phyloP scores from a whole-genome alignment of 306 rosid species.

The Erythrophleum fordii region DNA sequence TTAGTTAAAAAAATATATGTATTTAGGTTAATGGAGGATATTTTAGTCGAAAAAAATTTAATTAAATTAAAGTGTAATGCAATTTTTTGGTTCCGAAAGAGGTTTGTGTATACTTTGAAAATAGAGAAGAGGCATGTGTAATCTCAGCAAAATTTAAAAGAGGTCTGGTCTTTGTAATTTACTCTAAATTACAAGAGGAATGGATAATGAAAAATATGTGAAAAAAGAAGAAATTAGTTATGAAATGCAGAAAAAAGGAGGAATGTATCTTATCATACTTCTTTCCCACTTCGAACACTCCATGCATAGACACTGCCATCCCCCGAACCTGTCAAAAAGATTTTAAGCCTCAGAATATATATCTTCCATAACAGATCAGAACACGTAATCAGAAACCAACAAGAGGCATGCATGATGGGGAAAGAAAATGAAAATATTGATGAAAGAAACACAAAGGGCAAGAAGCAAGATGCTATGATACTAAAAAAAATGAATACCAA shows the following conservation, averaged over 20 bases:
- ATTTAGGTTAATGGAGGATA: no score
- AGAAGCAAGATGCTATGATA: conserved; percentile 9
- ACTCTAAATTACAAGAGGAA: background rate
- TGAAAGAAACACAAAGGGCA: conserved; percentile 5
- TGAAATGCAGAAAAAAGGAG: conserved; percentile 24
- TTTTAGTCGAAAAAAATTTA: no score
- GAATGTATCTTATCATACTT: conserved; percentile 52
- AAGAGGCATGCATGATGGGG: background rate
- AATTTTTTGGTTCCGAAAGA: no score
- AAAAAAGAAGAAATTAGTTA: background rate
- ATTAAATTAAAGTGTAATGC: no score
- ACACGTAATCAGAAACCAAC: conserved; percentile 28
- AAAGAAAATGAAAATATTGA: conserved; percentile 23
- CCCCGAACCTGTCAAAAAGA: conserved; percentile 76
- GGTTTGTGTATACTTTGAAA: background rate
- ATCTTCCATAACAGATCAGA: conserved; percentile 33
- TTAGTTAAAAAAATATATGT: no score
- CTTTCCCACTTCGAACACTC: conserved; percentile 89
- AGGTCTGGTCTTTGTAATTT: background rate
- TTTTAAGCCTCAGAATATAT: conserved; percentile 25
- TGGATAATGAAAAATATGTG: background rate
- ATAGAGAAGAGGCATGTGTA: background rate
- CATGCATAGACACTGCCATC: conserved; percentile 91
- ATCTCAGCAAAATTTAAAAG: background rate
- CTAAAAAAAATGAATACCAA: background rate